Evolutionary conservation across 2,329 filamentous ascomycete genomes (phyloP), one percentile per base, ranked within the genome.

Genomic region (Sclerotinia trifoliorum): DNA sequence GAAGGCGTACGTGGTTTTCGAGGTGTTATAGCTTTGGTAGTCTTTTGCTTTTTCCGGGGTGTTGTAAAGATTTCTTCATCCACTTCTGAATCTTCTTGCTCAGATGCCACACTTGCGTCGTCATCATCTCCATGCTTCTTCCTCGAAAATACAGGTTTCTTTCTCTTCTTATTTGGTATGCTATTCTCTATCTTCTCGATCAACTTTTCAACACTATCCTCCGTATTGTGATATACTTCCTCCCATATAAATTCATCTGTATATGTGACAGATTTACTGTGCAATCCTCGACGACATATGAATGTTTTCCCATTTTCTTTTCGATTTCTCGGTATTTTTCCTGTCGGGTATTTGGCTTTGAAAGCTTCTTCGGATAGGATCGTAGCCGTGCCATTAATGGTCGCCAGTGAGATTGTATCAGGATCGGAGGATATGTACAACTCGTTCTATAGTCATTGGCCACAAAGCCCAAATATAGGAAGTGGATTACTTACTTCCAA

Each of bases 171-270:
- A 76, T 92, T 93, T 19, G 95, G 96, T 67, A 88, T 86, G 49
- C 81, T 84, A 76, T 90, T 86, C 76, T 90, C 86, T 21, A 97
- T 84, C 71, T 67, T 69, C 48, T 74, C 55, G 11, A 73, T 64
- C 54, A 78, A 68, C 10, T 63, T 57, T 3, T 71, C 60, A 15
- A 78, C 68, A 19, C 75, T 72, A 24, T 74, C 72, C 48, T 76
- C 72, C 6, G 66, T 75, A 2, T 70, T 70, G 46, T 81, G 83
- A 74, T 92, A 96, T 2, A 96, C 80, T 55, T 97, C 88, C 76
- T 97, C 93, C 95, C 95, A 99, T 1, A 86, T 78, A 73, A 99
- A 97, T 74, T 97, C 93, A 19, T 95, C 88, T 0, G 94, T 97
- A 77, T 98, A 99, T 29, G 88, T 93, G 26, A 93, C 90, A 32